phyloP scores from a whole-genome alignment of 2,329 filamentous ascomycete genomes.

The Ascochyta koolunga region DNA sequence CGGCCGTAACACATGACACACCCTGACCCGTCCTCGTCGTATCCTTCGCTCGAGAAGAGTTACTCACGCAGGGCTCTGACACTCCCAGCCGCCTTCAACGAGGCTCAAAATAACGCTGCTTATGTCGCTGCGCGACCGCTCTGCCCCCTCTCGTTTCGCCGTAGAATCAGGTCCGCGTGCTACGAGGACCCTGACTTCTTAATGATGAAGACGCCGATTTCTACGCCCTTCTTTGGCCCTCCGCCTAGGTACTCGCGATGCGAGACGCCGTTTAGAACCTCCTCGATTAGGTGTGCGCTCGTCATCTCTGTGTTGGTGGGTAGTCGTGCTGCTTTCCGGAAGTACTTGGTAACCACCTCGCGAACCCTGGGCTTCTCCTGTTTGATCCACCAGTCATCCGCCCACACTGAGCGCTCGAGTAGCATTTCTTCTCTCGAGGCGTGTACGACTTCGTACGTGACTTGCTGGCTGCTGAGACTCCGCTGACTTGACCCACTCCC shows the following conservation, averaged over 20 bases:
- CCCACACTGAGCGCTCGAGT: slow-evolving; percentile 62
- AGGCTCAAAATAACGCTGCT: neutral
- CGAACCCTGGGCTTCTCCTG: slow-evolving; percentile 67
- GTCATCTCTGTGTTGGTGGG: slow-evolving; percentile 55
- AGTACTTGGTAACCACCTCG: slow-evolving; percentile 55
- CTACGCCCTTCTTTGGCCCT: slow-evolving; percentile 53
- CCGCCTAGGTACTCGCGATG: slow-evolving; percentile 54
- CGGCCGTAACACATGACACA: slow-evolving; percentile 7
- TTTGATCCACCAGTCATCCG: slow-evolving; percentile 66
- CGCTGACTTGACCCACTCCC: slow-evolving; percentile 40
- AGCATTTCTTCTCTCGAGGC: slow-evolving; percentile 58
- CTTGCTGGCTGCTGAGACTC: slow-evolving; percentile 35
- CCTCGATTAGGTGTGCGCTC: slow-evolving; percentile 62
- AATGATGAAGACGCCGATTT: slow-evolving; percentile 57
- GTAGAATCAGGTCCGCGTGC: slow-evolving; percentile 3
- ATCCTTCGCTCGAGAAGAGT: neutral
- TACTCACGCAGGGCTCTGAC: neutral
- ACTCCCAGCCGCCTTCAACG: neutral
- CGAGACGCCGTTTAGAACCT: slow-evolving; percentile 65
- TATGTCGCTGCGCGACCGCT: neutral
- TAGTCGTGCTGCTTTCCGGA: slow-evolving; percentile 52
- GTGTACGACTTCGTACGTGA: slow-evolving; percentile 55
- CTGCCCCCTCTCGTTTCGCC: neutral
- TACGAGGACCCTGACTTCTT: slow-evolving; percentile 30
- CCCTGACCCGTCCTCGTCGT: neutral